These are phyloP conservation scores for Boletus fagicola DNA, from an alignment of 768 basidiomycete species.

Conservation along the genomic window DNA sequence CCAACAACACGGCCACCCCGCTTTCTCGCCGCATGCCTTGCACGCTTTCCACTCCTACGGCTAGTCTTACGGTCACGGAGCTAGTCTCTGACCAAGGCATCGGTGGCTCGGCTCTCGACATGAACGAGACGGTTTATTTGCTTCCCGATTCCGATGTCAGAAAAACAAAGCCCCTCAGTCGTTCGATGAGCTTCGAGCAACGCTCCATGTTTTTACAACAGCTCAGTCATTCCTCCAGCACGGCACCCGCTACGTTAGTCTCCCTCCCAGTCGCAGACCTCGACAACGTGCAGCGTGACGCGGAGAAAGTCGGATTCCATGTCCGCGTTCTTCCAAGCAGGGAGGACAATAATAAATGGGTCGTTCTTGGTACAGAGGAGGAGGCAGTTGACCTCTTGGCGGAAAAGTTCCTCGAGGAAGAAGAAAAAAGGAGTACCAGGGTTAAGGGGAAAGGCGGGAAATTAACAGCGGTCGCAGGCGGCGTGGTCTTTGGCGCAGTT, in stretches of 20 bases:
- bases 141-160: slow-evolving; percentile 14
- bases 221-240: slow-evolving; percentile 36
- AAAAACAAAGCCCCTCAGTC: slow-evolving; percentile 36
- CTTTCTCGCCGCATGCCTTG: slow-evolving; percentile 53
- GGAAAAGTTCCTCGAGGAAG: slow-evolving; percentile 32
- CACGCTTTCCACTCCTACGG: slow-evolving; percentile 50
- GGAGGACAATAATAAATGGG: slow-evolving; percentile 38
- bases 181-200: slow-evolving; percentile 51
- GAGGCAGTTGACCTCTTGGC: slow-evolving; percentile 40
- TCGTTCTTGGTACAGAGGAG: slow-evolving; percentile 55
- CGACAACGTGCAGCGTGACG: slow-evolving; percentile 38
- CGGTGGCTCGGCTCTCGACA: slow-evolving; percentile 19
- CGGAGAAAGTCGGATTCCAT: slow-evolving; percentile 44
- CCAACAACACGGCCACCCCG: not conserved
- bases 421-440: slow-evolving; percentile 25
- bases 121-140: slow-evolving; percentile 30
- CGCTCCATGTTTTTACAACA: slow-evolving; percentile 50
- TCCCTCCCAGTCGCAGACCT: slow-evolving; percentile 47
- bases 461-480: slow-evolving; percentile 51
- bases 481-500: slow-evolving; percentile 59
- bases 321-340: slow-evolving; percentile 38
- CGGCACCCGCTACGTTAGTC: slow-evolving; percentile 48
- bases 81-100: slow-evolving; percentile 35
- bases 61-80: slow-evolving; percentile 31
- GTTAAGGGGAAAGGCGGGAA: slow-evolving; percentile 21